These are phyloP conservation scores for Chlamydomonas sp. DNA, from an alignment of 139 green algal species.

Conservation along the genomic window DNA sequence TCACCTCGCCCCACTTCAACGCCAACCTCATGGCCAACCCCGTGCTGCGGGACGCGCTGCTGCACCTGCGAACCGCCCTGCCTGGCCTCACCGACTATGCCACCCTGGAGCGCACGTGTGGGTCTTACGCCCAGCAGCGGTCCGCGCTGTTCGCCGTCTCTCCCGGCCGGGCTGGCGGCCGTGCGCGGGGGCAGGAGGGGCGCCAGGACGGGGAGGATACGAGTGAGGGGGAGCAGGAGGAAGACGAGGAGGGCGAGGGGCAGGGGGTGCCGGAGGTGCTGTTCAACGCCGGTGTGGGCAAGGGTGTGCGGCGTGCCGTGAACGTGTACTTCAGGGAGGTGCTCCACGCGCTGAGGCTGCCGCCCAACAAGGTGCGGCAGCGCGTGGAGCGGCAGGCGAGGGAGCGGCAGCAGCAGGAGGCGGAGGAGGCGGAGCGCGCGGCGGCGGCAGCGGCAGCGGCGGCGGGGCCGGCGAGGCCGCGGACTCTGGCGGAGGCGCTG, in stretches of 20 bases:
- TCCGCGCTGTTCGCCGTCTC: not conserved
- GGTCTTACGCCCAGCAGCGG: slow-evolving; percentile 3
- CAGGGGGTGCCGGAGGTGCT: not conserved
- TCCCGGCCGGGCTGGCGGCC: too few relatives aligned
- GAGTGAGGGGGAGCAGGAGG: not conserved
- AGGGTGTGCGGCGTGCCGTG: not conserved
- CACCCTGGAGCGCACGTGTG: not conserved
- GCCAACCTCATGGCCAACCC: slow-evolving; percentile 14
- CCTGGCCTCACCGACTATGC: not conserved
- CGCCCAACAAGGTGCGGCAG: not conserved
- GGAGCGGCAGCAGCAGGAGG: not conserved
- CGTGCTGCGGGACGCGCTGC: slow-evolving; percentile 8
- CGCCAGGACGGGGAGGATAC: too few relatives aligned
- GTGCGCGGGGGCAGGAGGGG: not conserved
- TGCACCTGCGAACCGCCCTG: slow-evolving; percentile 25
- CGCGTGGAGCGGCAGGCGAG: not conserved
- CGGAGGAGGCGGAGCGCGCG: not conserved
- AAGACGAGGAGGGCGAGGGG: not conserved
- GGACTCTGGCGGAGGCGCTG: slow-evolving; percentile 12
- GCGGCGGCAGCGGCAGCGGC: not conserved
- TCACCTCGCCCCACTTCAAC: not conserved
- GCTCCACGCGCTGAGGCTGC: not conserved
- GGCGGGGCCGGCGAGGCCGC: not conserved
- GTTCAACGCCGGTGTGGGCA: not conserved
- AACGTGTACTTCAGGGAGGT: not conserved